These are phyloP conservation scores for Carallia pectinifolia DNA, from an alignment of 345 rosid genomes.

Conservation along the genomic window DNA sequence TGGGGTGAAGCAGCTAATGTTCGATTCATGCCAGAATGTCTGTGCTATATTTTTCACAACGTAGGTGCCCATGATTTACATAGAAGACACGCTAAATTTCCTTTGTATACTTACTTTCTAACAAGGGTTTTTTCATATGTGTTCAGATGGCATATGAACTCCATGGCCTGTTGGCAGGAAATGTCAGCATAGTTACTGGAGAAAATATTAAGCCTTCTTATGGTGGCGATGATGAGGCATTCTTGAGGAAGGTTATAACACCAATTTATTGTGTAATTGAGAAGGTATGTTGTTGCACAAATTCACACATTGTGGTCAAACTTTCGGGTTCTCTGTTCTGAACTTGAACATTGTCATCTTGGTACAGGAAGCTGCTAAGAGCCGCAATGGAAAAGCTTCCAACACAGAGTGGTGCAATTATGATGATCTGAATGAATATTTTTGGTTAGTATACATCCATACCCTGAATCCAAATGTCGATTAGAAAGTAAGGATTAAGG, in stretches of 20 bases:
- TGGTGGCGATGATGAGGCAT: slow-evolving; percentile 97
- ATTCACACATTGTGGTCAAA: slow-evolving; percentile 4
- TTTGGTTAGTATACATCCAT: slow-evolving; percentile 60
- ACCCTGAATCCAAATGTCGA: not conserved
- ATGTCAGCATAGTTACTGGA: slow-evolving; percentile 96
- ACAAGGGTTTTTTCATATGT: slow-evolving; percentile 7
- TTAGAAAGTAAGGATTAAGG: not conserved
- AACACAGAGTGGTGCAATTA: slow-evolving; percentile 93
- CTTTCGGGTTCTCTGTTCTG: slow-evolving; percentile 21
- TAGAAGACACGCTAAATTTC: not conserved
- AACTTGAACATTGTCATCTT: slow-evolving; percentile 20
- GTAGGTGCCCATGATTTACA: slow-evolving; percentile 43
- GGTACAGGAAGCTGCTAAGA: slow-evolving; percentile 79
- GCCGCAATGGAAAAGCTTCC: slow-evolving; percentile 73
- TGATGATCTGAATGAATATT: slow-evolving; percentile 96
- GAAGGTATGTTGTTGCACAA: slow-evolving; percentile 49
- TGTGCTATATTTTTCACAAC: slow-evolving; percentile 92
- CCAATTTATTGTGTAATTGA: slow-evolving; percentile 78
- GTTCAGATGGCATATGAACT: slow-evolving; percentile 98
- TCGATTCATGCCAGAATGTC: slow-evolving; percentile 93
- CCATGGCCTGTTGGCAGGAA: slow-evolving; percentile 94
- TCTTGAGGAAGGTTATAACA: slow-evolving; percentile 84
- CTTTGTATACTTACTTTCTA: not conserved
- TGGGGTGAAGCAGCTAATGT: slow-evolving; percentile 99
- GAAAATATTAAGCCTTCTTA: slow-evolving; percentile 98